Base-by-base conservation (phyloP, 495 filamentous ascomycete genomes). In the Aspergillus leporis region DNA sequence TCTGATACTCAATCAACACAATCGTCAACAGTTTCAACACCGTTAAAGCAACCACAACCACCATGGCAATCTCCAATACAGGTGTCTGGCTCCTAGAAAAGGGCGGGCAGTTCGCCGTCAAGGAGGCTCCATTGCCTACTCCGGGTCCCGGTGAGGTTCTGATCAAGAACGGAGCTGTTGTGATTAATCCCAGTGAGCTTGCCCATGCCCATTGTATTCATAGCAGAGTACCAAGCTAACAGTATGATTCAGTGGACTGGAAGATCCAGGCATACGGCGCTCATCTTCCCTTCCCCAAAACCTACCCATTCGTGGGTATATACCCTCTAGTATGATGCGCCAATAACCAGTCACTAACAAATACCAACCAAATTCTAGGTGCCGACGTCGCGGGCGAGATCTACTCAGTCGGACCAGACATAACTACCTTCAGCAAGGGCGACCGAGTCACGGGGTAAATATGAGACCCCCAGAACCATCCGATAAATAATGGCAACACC, bases 381-480 rank as follows among this genome's bases (percentile, higher is more conserved):
- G 63, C 62, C 23, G 78, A 81, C 56, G 72, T 74, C 14, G 74
- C 78, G 16, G 78, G 78, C 16, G 66, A 69, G 18, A 62, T 81
- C 25, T 65, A 64, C 36, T 61, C 71, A 53, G 66, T 76, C 2
- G 78, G 78, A 8, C 50, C 59, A 9, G 59, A 59, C 4, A 75
- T 76, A 0, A 59, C 56, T 0, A 58, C 66, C 28, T 74, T 78
- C 58, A 69, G 72, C 30, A 61, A 69, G 18, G 78, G 75, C 10
- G 72, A 79, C 53, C 70, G 78, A 36, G 75, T 81, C 18, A 66
- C 78, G 30, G 77, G 71, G 71, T 78, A 67, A 57, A 59, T 18
- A 34, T 52, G 54, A n/a, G 14, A n/a, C 9, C 36, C 31, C 16
- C 43, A n/a, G n/a, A n/a, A n/a, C n/a, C n/a, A n/a, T n/a, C n/a